These are phyloP conservation scores for Penicillium sp. DNA, from an alignment of 2,329 filamentous ascomycete species.

Conservation along the genomic window DNA sequence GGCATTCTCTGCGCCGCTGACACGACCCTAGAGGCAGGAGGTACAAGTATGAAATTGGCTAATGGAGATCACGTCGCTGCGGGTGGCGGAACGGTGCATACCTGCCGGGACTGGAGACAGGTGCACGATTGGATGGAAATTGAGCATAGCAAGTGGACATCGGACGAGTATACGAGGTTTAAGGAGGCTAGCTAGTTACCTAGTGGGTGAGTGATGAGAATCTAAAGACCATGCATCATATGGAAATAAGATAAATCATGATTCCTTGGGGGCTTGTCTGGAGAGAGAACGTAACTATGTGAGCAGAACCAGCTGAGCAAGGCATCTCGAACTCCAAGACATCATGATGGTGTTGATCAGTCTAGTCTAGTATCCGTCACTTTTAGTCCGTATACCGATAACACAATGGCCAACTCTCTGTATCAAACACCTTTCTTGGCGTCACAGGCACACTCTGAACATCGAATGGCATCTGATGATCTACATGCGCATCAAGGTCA, in stretches of 20 bases:
- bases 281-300: too few species aligned
- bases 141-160: neutral
- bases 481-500: neutral
- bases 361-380: neutral
- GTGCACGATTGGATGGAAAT: slow-evolving; percentile 1
- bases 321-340: too few species aligned
- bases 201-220: too few species aligned
- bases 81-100: neutral
- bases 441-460: neutral
- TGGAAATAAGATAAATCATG: too few species aligned
- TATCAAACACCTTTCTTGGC: neutral
- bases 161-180: too few species aligned
- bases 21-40: neutral
- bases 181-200: too few species aligned
- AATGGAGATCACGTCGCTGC: too few species aligned
- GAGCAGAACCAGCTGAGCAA: too few species aligned
- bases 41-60: neutral
- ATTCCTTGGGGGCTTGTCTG: too few species aligned
- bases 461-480: slow-evolving; percentile 1
- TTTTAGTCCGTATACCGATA: neutral
- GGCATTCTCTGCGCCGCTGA: slow-evolving; percentile 1
- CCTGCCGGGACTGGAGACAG: slow-evolving; percentile 3
- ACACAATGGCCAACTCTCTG: slow-evolving; percentile 2
- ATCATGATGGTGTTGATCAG: too few species aligned
- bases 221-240: too few species aligned